A percentile compares a stretch with the other conserved stretches of the same genome.
Conservation (phyloP, 495 filamentous ascomycete species). For the Hypoxylon fuscum region DNA sequence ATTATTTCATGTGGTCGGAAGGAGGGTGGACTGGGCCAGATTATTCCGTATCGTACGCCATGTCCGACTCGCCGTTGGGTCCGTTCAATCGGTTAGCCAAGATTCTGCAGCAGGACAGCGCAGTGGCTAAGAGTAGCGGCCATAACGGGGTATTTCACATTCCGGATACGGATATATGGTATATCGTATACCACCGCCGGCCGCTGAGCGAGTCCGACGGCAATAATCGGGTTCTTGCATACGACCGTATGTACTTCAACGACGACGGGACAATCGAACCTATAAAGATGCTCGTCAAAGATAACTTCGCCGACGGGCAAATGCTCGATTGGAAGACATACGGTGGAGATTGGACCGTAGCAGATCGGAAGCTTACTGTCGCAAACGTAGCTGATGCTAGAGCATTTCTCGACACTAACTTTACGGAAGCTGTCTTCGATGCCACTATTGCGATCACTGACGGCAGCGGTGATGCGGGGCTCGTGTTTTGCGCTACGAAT, state of each 20-base stretch:
- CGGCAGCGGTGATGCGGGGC: slow-evolving; percentile 34
- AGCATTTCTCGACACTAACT: slow-evolving; percentile 48
- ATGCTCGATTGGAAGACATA: slow-evolving; percentile 44
- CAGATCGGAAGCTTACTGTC: slow-evolving; percentile 20
- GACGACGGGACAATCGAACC: slow-evolving; percentile 51
- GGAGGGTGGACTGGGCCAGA: slow-evolving; percentile 56
- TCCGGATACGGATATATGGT: slow-evolving; percentile 56
- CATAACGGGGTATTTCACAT: slow-evolving; percentile 55
- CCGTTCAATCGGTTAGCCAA: slow-evolving; percentile 51
- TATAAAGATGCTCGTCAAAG: slow-evolving; percentile 53
- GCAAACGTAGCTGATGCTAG: slow-evolving; percentile 13
- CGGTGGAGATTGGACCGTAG: slow-evolving; percentile 28
- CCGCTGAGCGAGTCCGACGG: slow-evolving; percentile 51
- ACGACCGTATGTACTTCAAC: slow-evolving; percentile 60
- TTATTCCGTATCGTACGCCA: slow-evolving; percentile 59
- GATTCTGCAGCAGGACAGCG: slow-evolving; percentile 52
- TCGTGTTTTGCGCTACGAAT: slow-evolving; percentile 39
- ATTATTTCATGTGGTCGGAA: slow-evolving; percentile 60
- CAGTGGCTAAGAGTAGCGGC: slow-evolving; percentile 53
- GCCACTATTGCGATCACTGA: slow-evolving; percentile 32
- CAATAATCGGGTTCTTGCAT: slow-evolving; percentile 56
- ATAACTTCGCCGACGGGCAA: slow-evolving; percentile 47
- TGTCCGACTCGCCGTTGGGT: slow-evolving; percentile 51
- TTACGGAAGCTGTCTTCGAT: slow-evolving; percentile 38
- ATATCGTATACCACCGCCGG: slow-evolving; percentile 60